Conservation (phyloP, 352 stramenopile genomes). For the Hyaloperonospora arabidopsidis region DNA sequence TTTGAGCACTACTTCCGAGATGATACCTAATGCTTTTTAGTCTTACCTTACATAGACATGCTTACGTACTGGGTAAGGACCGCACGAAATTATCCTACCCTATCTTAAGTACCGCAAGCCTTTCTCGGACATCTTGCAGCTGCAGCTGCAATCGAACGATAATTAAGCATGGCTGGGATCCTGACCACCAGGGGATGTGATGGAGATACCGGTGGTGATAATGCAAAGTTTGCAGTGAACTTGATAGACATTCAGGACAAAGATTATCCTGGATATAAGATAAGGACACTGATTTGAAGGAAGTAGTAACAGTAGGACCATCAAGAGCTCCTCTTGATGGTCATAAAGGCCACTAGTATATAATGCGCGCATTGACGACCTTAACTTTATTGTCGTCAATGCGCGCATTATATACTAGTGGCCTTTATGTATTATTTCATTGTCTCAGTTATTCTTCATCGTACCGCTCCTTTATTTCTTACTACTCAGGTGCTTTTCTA, state of each 20-base stretch:
- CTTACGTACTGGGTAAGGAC: neutral
- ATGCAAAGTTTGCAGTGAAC: neutral
- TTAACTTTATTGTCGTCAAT: neutral
- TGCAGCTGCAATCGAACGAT: neutral
- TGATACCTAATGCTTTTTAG: neutral
- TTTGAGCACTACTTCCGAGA: neutral
- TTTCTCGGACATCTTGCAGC: neutral
- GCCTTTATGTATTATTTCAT: no score
- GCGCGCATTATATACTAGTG: neutral
- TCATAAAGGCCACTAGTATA: no score
- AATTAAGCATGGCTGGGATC: neutral
- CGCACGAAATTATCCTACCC: neutral
- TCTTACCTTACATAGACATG: neutral
- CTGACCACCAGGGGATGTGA: neutral
- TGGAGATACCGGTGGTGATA: neutral
- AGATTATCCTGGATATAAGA: neutral
- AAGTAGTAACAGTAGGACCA: neutral
- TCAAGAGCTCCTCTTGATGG: neutral
- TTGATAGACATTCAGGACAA: neutral
- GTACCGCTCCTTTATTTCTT: no score
- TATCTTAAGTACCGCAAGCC: neutral
- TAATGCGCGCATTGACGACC: no score
- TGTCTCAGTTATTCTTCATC: no score
- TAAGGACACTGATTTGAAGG: neutral
- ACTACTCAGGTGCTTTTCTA: no score